phyloP scores from a whole-genome alignment of 805 yeast species.

The Pichia eremophila region DNA sequence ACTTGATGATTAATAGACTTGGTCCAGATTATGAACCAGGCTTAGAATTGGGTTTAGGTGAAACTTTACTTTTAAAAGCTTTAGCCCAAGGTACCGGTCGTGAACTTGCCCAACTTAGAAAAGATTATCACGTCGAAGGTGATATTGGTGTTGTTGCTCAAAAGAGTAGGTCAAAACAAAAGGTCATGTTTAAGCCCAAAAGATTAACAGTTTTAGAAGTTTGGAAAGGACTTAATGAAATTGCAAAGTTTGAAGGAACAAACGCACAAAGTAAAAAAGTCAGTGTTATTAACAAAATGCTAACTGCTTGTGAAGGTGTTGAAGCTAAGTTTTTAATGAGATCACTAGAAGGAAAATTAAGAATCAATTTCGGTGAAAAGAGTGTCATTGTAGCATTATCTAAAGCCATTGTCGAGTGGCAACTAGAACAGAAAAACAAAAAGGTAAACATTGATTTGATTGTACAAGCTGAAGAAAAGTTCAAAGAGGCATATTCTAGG shows the following conservation, averaged over 20 bases:
- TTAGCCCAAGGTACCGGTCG: conserved; percentile 87
- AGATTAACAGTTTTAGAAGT: conserved; percentile 68
- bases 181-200: conserved; percentile 88
- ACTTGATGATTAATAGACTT: conserved; percentile 75
- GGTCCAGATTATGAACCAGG: conserved; percentile 94
- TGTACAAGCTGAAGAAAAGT: conserved; percentile 61
- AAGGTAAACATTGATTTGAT: conserved; percentile 33
- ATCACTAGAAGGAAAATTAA: conserved; percentile 82
- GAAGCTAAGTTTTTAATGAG: conserved; percentile 90
- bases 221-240: conserved; percentile 61
- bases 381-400: conserved; percentile 79
- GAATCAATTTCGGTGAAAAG: conserved; percentile 92
- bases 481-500: conserved; percentile 82
- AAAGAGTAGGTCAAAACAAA: conserved; percentile 73
- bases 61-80: conserved; percentile 78
- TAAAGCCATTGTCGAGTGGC: conserved; percentile 67
- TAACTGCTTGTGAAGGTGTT: conserved; percentile 73
- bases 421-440: conserved; percentile 27
- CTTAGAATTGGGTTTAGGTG: conserved; percentile 88
- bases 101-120: conserved; percentile 56
- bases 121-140: conserved; percentile 70
- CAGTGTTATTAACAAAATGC: conserved; percentile 67
- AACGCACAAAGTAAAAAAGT: conserved; percentile 77
- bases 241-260: conserved; percentile 70
- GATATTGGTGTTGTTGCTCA: conserved; percentile 88